Conservation (phyloP, 805 yeast species). For the Brettanomyces nanus region DNA sequence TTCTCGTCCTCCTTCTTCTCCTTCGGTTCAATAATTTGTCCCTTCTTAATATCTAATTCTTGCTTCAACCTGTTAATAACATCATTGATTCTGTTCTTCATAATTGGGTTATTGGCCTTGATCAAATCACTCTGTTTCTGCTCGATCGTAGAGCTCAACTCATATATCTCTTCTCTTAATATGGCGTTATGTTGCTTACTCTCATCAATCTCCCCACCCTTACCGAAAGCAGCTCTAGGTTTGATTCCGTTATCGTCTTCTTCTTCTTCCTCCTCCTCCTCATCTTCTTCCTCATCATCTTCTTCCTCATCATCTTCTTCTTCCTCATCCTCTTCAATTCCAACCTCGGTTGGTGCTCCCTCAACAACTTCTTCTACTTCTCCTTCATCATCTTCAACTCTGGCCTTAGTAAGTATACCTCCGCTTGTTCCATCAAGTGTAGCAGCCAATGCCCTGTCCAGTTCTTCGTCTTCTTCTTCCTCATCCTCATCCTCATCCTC, state of each 20-base stretch:
- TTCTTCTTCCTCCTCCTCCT: slow-evolving; percentile 36
- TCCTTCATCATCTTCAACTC: slow-evolving; percentile 31
- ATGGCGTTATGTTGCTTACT: slow-evolving; percentile 59
- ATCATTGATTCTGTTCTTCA: slow-evolving; percentile 79
- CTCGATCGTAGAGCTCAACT: slow-evolving; percentile 67
- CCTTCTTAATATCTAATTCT: slow-evolving; percentile 73
- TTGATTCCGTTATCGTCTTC: slow-evolving; percentile 41
- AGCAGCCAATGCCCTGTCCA: slow-evolving; percentile 25
- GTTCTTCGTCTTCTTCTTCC: slow-evolving; percentile 26
- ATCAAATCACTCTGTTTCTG: slow-evolving; percentile 66
- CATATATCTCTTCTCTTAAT: slow-evolving; percentile 77
- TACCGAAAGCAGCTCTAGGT: slow-evolving; percentile 8
- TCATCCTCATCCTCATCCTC: slow-evolving; percentile 16
- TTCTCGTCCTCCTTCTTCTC: slow-evolving; percentile 13
- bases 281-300: slow-evolving; percentile 38
- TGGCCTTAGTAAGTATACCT: slow-evolving; percentile 16
- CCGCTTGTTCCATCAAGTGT: too few relatives aligned
- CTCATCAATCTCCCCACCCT: slow-evolving; percentile 37
- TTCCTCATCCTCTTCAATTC: slow-evolving; percentile 26
- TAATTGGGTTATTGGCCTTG: slow-evolving; percentile 72
- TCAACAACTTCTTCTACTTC: slow-evolving; percentile 20
- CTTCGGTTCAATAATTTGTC: slow-evolving; percentile 39
- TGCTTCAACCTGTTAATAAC: slow-evolving; percentile 70
- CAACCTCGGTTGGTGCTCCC: slow-evolving; percentile 27
- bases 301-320: slow-evolving; percentile 14